These are phyloP conservation scores for Tephrocybe sp. DNA, from an alignment of 768 basidiomycete genomes.

Conservation along the genomic window DNA sequence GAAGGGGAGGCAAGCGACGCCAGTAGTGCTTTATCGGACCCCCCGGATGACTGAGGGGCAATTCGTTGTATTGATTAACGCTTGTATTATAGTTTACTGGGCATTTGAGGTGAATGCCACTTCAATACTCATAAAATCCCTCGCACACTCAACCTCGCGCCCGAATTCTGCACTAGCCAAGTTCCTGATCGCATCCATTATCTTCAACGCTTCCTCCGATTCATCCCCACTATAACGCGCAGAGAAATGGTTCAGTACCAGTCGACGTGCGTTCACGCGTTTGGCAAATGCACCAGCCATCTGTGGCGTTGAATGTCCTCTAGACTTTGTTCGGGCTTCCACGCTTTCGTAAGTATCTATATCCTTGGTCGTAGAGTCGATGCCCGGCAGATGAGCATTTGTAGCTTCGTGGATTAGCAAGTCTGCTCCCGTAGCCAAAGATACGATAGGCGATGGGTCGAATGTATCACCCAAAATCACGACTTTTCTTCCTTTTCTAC, in stretches of 20 bases:
- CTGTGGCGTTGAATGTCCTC: constrained; percentile 91
- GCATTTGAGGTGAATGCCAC: constrained; percentile 38
- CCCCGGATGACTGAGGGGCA: constrained; percentile 53
- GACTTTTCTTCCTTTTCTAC: constrained; percentile 70
- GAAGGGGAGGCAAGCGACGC: constrained; percentile 86
- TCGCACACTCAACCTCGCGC: constrained; percentile 65
- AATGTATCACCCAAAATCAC: constrained; percentile 85
- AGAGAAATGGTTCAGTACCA: constrained; percentile 87
- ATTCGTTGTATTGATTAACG: constrained; percentile 14
- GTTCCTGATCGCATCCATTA: constrained; percentile 63
- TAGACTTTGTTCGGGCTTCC: constrained; percentile 61
- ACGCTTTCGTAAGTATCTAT: constrained; percentile 63
- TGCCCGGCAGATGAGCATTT: constrained; percentile 74
- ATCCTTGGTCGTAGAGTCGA: constrained; percentile 60
- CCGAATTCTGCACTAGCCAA: constrained; percentile 57
- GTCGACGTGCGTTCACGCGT: constrained; percentile 53
- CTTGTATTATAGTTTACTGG: constrained; percentile 16
- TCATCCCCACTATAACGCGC: constrained; percentile 74
- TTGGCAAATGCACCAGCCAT: constrained; percentile 85
- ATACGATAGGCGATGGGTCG: constrained; percentile 68
- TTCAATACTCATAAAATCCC: constrained; percentile 74
- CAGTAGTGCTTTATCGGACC: constrained; percentile 77
- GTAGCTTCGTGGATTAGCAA: constrained; percentile 88
- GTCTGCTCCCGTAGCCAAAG: constrained; percentile 64
- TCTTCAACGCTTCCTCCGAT: constrained; percentile 43